phyloP scores from a whole-genome alignment of 495 filamentous ascomycete genomes.

The Usnea hakonensis region DNA sequence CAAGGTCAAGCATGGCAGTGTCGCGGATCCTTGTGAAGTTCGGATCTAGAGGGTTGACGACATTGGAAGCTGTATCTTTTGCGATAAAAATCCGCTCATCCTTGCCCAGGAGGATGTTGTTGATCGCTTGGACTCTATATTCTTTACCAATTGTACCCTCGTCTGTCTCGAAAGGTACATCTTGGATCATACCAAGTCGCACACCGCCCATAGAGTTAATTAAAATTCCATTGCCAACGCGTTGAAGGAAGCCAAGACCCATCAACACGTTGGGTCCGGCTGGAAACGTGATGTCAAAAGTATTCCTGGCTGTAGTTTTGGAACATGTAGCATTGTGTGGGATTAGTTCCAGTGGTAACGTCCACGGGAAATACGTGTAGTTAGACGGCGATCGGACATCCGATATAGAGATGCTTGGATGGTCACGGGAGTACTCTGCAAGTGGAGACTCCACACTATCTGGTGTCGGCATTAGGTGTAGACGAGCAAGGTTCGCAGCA shows the following conservation, averaged over 20 bases:
- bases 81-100: slow-evolving; percentile 83
- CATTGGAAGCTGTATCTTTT: slow-evolving; percentile 64
- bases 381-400: slow-evolving; percentile 60
- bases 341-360: slow-evolving; percentile 64
- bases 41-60: slow-evolving; percentile 65
- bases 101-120: slow-evolving; percentile 71
- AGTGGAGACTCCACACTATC: slow-evolving; percentile 46
- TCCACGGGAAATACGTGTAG: slow-evolving; percentile 90
- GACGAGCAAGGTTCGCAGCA: slow-evolving; percentile 73
- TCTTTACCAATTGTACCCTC: slow-evolving; percentile 31
- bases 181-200: slow-evolving; percentile 70
- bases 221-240: slow-evolving; percentile 63
- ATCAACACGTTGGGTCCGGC: slow-evolving; percentile 48
- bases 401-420: slow-evolving; percentile 48
- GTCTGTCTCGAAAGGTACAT: slow-evolving; percentile 39
- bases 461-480: slow-evolving; percentile 63
- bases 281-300: slow-evolving; percentile 77
- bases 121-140: slow-evolving; percentile 70
- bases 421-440: slow-evolving; percentile 41
- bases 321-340: slow-evolving; percentile 67
- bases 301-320: slow-evolving; percentile 50
- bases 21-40: slow-evolving; percentile 76
- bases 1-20: slow-evolving; percentile 61
- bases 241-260: slow-evolving; percentile 50
- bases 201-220: slow-evolving; percentile 73